Evolutionary conservation across 2,329 filamentous ascomycete species (phyloP).

Genomic region (Neodidymelliopsis sp.): DNA sequence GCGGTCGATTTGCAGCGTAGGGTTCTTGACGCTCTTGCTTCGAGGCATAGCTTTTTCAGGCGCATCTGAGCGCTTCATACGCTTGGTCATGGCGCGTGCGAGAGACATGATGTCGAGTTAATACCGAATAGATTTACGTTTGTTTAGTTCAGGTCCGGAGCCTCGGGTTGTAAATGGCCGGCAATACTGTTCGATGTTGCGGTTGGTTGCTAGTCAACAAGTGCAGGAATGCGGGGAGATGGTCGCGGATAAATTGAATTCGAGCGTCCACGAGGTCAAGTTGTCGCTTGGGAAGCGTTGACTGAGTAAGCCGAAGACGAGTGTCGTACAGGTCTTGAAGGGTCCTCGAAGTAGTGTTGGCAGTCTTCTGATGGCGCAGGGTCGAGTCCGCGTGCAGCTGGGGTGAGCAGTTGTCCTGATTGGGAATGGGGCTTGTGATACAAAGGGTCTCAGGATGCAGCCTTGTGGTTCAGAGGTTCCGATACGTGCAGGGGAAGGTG

Average conservation of each 20-base stretch:
- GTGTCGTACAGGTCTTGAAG: slow-evolving; percentile 34
- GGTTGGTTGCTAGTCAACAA: slow-evolving; percentile 37
- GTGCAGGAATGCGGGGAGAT: slow-evolving; percentile 44
- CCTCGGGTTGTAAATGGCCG: slow-evolving; percentile 34
- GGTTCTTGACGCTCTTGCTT: slow-evolving; percentile 56
- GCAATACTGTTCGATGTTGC: slow-evolving; percentile 34
- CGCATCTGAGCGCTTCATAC: slow-evolving; percentile 65
- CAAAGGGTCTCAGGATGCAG: slow-evolving; percentile 28
- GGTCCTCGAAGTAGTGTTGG: slow-evolving; percentile 24
- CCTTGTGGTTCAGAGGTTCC: slow-evolving; percentile 19
- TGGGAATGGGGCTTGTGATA: slow-evolving; percentile 39
- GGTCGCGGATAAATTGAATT: slow-evolving; percentile 47
- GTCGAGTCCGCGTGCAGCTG: slow-evolving; percentile 35
- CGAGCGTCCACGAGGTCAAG: slow-evolving; percentile 30
- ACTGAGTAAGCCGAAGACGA: slow-evolving; percentile 27
- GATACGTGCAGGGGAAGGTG: slow-evolving; percentile 17
- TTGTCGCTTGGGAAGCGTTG: slow-evolving; percentile 24
- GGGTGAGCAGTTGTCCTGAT: slow-evolving; percentile 35
- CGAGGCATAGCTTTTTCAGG: slow-evolving; percentile 42
- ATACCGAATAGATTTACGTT: slow-evolving; percentile 38
- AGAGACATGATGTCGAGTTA: slow-evolving; percentile 61
- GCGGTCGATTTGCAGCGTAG: slow-evolving; percentile 60
- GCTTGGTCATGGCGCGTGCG: slow-evolving; percentile 75
- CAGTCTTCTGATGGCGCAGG: slow-evolving; percentile 31
- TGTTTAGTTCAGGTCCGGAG: slow-evolving; percentile 12